phyloP scores from a whole-genome alignment of 768 basidiomycete genomes.

The Gymnopilus dilepis region DNA sequence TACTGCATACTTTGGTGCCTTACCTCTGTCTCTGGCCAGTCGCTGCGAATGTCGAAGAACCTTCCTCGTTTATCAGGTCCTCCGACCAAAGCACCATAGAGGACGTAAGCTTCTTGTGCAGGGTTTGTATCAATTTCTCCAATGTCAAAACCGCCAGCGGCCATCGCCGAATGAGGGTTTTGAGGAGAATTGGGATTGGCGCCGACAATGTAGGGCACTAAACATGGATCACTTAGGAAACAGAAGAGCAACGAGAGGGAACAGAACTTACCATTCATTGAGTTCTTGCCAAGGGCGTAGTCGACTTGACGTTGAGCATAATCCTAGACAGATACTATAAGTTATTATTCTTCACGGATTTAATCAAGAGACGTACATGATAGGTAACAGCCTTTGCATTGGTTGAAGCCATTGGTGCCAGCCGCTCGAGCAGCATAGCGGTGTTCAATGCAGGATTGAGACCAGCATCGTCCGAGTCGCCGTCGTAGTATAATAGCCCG shows the following conservation, averaged over 20 bases:
- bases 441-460: conserved; percentile 88
- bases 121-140: conserved; percentile 74
- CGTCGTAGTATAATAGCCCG: conserved; percentile 81
- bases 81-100: conserved; percentile 90
- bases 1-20: conserved; percentile 5
- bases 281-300: conserved; percentile 87
- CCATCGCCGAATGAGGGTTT: conserved; percentile 91
- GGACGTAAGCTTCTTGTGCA: conserved; percentile 68
- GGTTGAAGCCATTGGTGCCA: conserved; percentile 74
- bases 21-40: conserved; percentile 91
- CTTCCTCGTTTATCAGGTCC: conserved; percentile 79
- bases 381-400: conserved; percentile 63
- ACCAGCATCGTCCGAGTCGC: conserved; percentile 80
- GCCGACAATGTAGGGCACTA: conserved; percentile 85
- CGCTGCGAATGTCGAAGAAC: conserved; percentile 85
- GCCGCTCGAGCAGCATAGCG: conserved; percentile 82
- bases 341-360: no score
- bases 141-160: conserved; percentile 81
- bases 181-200: conserved; percentile 87
- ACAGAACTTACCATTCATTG: conserved; percentile 72
- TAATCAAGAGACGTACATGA: conserved; percentile 59
- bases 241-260: not conserved
- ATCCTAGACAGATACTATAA: conserved; percentile 42
- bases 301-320: conserved; percentile 81
- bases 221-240: not conserved